Base-by-base conservation (phyloP, 139 green algal genomes). In the Ettlia oleoabundans region DNA sequence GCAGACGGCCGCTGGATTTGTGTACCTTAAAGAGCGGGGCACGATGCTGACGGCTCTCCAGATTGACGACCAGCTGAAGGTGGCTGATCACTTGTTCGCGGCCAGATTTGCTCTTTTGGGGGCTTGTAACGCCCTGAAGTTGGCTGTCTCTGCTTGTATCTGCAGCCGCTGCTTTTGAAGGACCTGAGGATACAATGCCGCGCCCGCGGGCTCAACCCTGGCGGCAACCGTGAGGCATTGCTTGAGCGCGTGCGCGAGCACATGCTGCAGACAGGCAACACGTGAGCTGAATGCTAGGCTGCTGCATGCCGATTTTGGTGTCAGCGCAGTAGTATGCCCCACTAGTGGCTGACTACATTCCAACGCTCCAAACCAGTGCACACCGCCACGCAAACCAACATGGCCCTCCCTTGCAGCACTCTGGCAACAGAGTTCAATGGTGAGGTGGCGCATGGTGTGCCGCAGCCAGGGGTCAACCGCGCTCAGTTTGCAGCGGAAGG, bases 181-280 rank as follows among this genome's bases (percentile, higher is more conserved):
- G 92, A 95, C 64, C 85, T 95, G 62, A 84, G 92, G 6, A 89
- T 84, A n/a, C 84, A 94, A 75, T 94, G 90, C 84, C 86, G 92
- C 22, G 84, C 88, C 1, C 82, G 87, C 21, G 86, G 86, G 18
- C n/a, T 96, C 15, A 92, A 86, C 37, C 93, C 93, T 18, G 93
- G 84, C 28, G 93, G 93, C 35, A 86, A 88, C 76, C 84, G 86
- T 18, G 93, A 96, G 41, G 72, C 88, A 32, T 85, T 96, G 28
- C 30, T 61, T 2, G 88, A 96, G 52, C 88, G 92, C 32, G 62
- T 96, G 32, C 74, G 66, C 42, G 89, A 95, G 51, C 41, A 92
- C 90, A 95, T 95, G 89, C 52, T 92, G 28, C 53, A 82, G 38
- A 93, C 88, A 2, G 79, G 86, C 30, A 82, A 96, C 78, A 83